phyloP scores from a whole-genome alignment of 306 rosid genomes.

The Corylus americana region DNA sequence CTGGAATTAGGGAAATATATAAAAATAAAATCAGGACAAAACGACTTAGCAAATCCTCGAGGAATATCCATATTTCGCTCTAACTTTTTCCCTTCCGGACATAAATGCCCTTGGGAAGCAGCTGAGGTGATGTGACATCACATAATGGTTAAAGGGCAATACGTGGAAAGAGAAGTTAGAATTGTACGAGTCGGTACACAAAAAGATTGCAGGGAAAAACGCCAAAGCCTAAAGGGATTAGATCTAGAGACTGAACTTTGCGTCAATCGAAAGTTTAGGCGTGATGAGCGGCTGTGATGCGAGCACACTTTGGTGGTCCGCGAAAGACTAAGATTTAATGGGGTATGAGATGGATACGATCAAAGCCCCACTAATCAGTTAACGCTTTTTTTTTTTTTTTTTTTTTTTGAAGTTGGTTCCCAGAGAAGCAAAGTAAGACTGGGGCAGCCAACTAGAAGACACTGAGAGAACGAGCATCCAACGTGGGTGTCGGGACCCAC shows the following conservation, averaged over 20 bases:
- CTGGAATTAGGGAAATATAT: neutral
- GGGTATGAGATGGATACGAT: conserved; percentile 14
- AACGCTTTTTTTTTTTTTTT: too few species aligned
- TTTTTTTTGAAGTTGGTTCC: too few species aligned
- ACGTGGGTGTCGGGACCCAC: conserved; percentile 44
- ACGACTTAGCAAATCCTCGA: conserved; percentile 6
- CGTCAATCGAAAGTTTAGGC: conserved; percentile 37
- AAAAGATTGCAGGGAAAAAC: neutral
- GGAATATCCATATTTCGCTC: too few species aligned
- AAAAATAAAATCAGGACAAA: conserved; percentile 7
- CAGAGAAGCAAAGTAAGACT: neutral
- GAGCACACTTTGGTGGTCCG: conserved; percentile 29
- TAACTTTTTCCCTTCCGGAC: conserved; percentile 8
- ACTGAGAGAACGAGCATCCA: conserved; percentile 32
- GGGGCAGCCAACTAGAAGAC: conserved; percentile 27
- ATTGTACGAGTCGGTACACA: neutral
- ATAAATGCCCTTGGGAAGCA: conserved; percentile 23
- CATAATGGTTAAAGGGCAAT: conserved; percentile 20
- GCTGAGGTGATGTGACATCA: conserved; percentile 33
- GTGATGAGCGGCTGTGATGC: conserved; percentile 62
- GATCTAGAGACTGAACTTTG: conserved; percentile 13
- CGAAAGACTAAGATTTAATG: conserved; percentile 19
- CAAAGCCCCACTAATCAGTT: neutral
- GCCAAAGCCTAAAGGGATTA: too few species aligned
- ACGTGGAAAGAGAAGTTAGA: conserved; percentile 19